Percentiles rank a stretch among this genome's conserved stretches.
phyloP scores from a whole-genome alignment of 2,329 filamentous ascomycete species.

The Seiridium cupressi region DNA sequence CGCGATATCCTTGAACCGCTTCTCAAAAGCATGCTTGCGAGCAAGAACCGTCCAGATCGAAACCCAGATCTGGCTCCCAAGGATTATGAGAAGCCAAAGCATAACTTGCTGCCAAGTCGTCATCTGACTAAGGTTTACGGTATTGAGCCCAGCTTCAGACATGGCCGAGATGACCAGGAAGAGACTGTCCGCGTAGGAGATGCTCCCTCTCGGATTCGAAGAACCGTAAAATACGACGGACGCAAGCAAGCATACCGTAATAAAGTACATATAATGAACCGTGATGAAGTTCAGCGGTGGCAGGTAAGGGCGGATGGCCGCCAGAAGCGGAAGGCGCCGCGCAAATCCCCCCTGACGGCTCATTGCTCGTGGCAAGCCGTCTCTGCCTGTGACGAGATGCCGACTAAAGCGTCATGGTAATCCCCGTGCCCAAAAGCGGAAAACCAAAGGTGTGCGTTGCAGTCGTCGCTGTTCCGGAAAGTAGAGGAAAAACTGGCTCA shows the following conservation, averaged over 20 bases:
- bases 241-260: slow-evolving; percentile 50
- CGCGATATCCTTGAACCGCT: slow-evolving; percentile 54
- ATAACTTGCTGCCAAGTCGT: slow-evolving; percentile 68
- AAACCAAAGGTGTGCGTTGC: no score
- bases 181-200: slow-evolving; percentile 63
- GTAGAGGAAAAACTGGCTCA: no score
- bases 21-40: slow-evolving; percentile 61
- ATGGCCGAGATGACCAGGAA: slow-evolving; percentile 67
- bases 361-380: not conserved
- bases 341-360: not conserved
- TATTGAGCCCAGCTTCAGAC: slow-evolving; percentile 67
- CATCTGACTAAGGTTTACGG: slow-evolving; percentile 60
- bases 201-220: slow-evolving; percentile 46
- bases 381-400: no score
- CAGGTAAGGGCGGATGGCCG: slow-evolving; percentile 21
- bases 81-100: slow-evolving; percentile 62
- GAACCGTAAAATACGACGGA: slow-evolving; percentile 62
- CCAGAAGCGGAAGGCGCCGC: not conserved
- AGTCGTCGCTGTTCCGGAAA: not conserved
- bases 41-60: slow-evolving; percentile 62
- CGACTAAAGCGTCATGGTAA: no score
- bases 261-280: slow-evolving; percentile 67
- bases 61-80: slow-evolving; percentile 67
- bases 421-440: no score
- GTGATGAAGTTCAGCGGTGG: slow-evolving; percentile 60